Conservation (phyloP, 768 basidiomycete species). For the Serendipita vermifera region DNA sequence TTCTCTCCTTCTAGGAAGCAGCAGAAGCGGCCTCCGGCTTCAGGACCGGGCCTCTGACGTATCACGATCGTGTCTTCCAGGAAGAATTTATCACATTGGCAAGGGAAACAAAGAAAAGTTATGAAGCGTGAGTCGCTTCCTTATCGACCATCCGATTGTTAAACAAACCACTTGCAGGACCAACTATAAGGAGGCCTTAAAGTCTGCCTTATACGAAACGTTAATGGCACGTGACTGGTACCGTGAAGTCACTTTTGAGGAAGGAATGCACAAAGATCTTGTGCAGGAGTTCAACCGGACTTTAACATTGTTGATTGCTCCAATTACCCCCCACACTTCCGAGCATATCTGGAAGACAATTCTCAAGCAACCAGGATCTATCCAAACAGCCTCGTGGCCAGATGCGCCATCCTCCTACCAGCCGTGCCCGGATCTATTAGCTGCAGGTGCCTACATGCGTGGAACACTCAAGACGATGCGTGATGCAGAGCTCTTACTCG, state of each 20-base stretch:
- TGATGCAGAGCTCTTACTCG: conserved; percentile 64
- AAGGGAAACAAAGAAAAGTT: conserved; percentile 66
- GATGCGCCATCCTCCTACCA: conserved; percentile 27
- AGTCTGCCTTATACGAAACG: conserved; percentile 91
- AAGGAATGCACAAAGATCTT: conserved; percentile 87
- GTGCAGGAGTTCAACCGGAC: conserved; percentile 73
- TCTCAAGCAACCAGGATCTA: conserved; percentile 57
- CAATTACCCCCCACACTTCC: conserved; percentile 86
- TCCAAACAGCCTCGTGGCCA: conserved; percentile 81
- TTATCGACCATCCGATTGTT: neutral
- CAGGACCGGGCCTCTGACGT: conserved; percentile 51
- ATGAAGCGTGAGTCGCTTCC: conserved; percentile 52
- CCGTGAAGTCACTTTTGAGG: conserved; percentile 69
- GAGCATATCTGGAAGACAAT: conserved; percentile 79
- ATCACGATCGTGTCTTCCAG: conserved; percentile 84
- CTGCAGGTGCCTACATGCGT: conserved; percentile 72
- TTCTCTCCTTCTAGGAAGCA: neutral
- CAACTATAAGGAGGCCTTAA: conserved; percentile 90
- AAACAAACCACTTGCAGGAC: conserved; percentile 38
- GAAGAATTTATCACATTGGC: conserved; percentile 82
- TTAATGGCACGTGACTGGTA: conserved; percentile 92
- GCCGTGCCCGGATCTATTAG: neutral
- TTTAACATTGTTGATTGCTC: conserved; percentile 67
- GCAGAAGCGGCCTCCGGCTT: neutral
- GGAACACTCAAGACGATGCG: conserved; percentile 82